Base-by-base conservation (phyloP, 2,329 filamentous ascomycete species). In the Fulvia fulva region DNA sequence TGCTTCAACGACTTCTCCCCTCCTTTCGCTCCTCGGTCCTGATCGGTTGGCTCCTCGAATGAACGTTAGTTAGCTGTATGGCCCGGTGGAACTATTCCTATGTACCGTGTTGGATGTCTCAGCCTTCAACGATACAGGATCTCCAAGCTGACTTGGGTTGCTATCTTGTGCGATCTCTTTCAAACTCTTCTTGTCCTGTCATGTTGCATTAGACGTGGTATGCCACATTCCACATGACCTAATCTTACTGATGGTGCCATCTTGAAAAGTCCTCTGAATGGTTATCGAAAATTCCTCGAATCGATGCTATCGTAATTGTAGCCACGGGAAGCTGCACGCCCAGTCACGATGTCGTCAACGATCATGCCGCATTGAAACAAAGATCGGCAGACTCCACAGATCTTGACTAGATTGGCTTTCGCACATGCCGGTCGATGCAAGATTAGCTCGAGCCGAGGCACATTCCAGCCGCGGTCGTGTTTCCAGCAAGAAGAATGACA, bases 41-140 rank as follows among this genome's bases (percentile, higher is more conserved):
- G 53, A 12, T 64, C 58, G 3, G 62, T 64, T 5, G 59, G 59
- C 26, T 58, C 55, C 59, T 61, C 14, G 16, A 8, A n/a, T 23
- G 21, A 9, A n/a, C 19, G 43, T 52, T 45, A 41, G 19, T 50
- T 16, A 21, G n/a, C n/a, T 12, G 23, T 16, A 41, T 22, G 14
- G 4, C 23, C 25, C 23, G 6, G 30, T n/a, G 19, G 14, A 32
- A 44, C 46, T 34, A 25, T 9, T 19, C 7, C 21, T 28, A 21
- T 19, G 19, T 61, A 64, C 63, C 22, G 57, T 70, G 26, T 70
- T 62, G 11, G 66, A 67, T 8, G 71, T 73, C 59, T 74, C 72
- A 9, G 72, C 71, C 46, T 71, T 71, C 5, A 74, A 62, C 1
- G 67, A 71, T 8, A 73, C 70, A 5, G 72, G 72, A 55, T 74